Evolutionary conservation across 495 filamentous ascomycete genomes (phyloP).

Genomic region (Podospora bellae-mahoneyi): DNA sequence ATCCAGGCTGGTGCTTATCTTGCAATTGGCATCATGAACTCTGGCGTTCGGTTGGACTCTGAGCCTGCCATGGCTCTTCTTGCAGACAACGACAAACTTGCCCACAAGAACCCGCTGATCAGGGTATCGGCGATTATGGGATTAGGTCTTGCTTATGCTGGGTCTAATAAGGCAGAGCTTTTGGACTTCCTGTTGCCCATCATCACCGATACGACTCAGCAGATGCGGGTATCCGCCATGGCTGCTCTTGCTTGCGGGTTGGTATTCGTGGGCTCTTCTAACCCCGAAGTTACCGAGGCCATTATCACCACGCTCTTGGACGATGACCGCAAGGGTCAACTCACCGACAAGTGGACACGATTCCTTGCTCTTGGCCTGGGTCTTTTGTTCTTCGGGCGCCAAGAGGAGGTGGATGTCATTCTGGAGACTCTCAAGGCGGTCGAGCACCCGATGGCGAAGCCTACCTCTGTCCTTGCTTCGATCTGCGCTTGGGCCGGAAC

Average conservation of each 20-base stretch:
- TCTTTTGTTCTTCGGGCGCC: slow-evolving; percentile 89
- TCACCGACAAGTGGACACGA: slow-evolving; percentile 96
- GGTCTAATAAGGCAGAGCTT: slow-evolving; percentile 82
- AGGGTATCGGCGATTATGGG: slow-evolving; percentile 88
- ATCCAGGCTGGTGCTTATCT: slow-evolving; percentile 87
- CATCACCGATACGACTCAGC: slow-evolving; percentile 71
- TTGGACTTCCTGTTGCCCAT: slow-evolving; percentile 79
- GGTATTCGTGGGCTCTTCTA: slow-evolving; percentile 87
- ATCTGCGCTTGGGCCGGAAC: slow-evolving; percentile 98
- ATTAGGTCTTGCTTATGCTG: slow-evolving; percentile 88
- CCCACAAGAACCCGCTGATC: slow-evolving; percentile 71
- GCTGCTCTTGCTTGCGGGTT: slow-evolving; percentile 88
- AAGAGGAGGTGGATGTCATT: slow-evolving; percentile 96
- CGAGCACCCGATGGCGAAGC: slow-evolving; percentile 90
- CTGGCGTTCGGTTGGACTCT: slow-evolving; percentile 77
- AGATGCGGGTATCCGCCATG: slow-evolving; percentile 96
- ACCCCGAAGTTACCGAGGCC: slow-evolving; percentile 81
- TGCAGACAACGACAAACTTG: slow-evolving; percentile 68
- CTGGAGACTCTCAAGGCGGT: slow-evolving; percentile 92
- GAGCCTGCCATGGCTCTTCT: slow-evolving; percentile 87
- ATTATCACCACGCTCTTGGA: slow-evolving; percentile 89
- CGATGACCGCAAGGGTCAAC: slow-evolving; percentile 76
- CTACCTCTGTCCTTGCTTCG: slow-evolving; percentile 83
- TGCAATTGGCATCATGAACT: slow-evolving; percentile 90
- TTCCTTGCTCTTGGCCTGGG: slow-evolving; percentile 95